A percentile compares a stretch with the other conserved stretches of the same genome.
Evolutionary conservation across 306 rosid genomes (phyloP).

Genomic region (Ceratonia siliqua): DNA sequence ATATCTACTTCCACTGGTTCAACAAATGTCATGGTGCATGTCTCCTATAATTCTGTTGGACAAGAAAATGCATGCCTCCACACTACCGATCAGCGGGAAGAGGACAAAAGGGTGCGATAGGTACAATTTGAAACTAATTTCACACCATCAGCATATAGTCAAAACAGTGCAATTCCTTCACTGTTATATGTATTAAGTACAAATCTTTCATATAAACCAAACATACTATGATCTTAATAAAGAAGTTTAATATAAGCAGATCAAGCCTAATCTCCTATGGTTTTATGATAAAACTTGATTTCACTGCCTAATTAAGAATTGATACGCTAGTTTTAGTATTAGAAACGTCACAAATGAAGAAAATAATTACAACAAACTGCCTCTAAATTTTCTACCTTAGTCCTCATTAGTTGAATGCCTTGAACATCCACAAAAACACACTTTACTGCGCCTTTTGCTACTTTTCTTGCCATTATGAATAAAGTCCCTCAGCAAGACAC

Average conservation of each 20-base stretch:
- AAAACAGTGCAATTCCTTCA: slow-evolving; percentile 24
- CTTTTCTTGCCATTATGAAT: slow-evolving; percentile 62
- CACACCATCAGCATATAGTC: not conserved
- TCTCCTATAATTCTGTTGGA: no score
- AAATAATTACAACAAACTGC: slow-evolving; percentile 38
- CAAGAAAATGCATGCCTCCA: no score
- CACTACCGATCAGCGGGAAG: no score
- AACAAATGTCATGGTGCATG: no score
- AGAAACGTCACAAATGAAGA: slow-evolving; percentile 33
- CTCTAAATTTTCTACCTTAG: slow-evolving; percentile 38
- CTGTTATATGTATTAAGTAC: slow-evolving; percentile 29
- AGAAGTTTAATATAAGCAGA: slow-evolving; percentile 37
- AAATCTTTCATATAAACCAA: slow-evolving; percentile 26
- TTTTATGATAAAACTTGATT: slow-evolving; percentile 21
- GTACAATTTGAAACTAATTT: not conserved
- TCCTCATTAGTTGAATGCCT: slow-evolving; percentile 69
- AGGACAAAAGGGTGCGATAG: no score
- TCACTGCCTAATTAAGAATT: slow-evolving; percentile 36
- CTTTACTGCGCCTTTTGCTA: slow-evolving; percentile 55
- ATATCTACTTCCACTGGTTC: no score
- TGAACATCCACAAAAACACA: slow-evolving; percentile 68
- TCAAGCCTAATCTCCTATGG: slow-evolving; percentile 40
- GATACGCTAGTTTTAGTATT: slow-evolving; percentile 37
- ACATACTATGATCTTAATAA: slow-evolving; percentile 32
- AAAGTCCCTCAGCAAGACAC: slow-evolving; percentile 73